Base-by-base conservation (phyloP, 2,329 filamentous ascomycete species). In the Fusarium sp. region DNA sequence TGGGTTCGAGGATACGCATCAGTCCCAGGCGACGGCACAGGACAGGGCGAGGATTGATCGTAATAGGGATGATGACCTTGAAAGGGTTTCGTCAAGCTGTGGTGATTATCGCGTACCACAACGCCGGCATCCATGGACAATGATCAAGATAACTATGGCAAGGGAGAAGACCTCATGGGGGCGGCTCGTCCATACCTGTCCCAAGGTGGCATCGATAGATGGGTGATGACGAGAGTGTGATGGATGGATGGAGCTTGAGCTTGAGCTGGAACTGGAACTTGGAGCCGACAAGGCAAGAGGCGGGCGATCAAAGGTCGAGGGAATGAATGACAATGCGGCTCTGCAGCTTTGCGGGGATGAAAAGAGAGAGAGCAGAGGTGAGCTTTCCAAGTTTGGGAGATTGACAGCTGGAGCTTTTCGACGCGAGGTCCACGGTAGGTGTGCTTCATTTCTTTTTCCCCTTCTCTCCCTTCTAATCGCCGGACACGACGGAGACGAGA, bases 71-170 rank as follows among this genome's bases (percentile, higher is more conserved):
- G 39, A 11, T 41, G 43, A 41, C 27, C 70, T 34, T 73, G 72
- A 50, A 67, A 63, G 39, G 39, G 58, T 70, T 64, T 65, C 30
- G 58, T 54, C 35, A 56, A 63, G 69, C 62, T 73, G 52, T 61
- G 74, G 69, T 68, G 66, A 69, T 64, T 64, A 67, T 73, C 72
- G 59, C 60, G 65, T 27, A 50, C 45, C 72, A 73, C 72, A 60
- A 60, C 72, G 30, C 8, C 30, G 16, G 72, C 72, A 64, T 75
- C 72, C 72, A 75, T 75, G 60, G 69, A 73, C 66, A 48, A 73
- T 60, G 72, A 70, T 73, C 59, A 73, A 69, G 66, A 73, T 52
- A 54, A 66, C 57, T 73, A 72, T 59, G 50, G 58, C 20, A 50
- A 64, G 48, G 39, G 72, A 67, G 72, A 60, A 35, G 66, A 61